phyloP scores from a whole-genome alignment of 2,329 filamentous ascomycete species.

The Lasiodiplodia citricola region DNA sequence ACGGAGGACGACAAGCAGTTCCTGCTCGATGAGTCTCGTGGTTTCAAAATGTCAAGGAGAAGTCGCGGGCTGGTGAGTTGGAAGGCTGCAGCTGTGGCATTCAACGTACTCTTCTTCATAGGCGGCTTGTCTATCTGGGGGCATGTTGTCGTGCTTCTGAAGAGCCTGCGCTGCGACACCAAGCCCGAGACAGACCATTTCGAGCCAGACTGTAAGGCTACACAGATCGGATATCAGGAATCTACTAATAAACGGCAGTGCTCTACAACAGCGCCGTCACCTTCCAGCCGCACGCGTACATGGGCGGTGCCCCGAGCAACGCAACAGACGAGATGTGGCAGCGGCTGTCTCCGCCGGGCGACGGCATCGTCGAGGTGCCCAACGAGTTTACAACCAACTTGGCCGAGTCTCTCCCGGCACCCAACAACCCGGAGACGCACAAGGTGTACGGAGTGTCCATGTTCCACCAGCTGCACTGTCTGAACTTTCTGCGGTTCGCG shows the following conservation, averaged over 20 bases:
- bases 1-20: conserved; percentile 3
- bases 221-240: not conserved
- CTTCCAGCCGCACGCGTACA: conserved; percentile 16
- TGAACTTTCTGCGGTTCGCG: conserved; percentile 41
- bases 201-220: conserved; percentile 1
- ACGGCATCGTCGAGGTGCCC: conserved; percentile 9
- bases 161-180: not conserved
- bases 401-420: not conserved
- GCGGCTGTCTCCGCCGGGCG: conserved; percentile 5
- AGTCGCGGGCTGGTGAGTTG: not conserved
- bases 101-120: not conserved
- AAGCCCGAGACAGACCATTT: not conserved
- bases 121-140: conserved; percentile 9
- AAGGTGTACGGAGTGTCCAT: conserved; percentile 30
- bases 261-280: not conserved
- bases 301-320: not conserved
- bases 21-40: not conserved
- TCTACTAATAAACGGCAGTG: not conserved
- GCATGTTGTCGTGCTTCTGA: not conserved
- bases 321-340: conserved; percentile 8
- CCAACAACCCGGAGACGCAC: not conserved
- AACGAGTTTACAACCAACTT: not conserved
- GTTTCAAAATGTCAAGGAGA: not conserved
- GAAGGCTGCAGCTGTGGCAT: not conserved
- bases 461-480: conserved; percentile 40